phyloP scores from a whole-genome alignment of 768 basidiomycete genomes.

The Auriscalpium vulgare region DNA sequence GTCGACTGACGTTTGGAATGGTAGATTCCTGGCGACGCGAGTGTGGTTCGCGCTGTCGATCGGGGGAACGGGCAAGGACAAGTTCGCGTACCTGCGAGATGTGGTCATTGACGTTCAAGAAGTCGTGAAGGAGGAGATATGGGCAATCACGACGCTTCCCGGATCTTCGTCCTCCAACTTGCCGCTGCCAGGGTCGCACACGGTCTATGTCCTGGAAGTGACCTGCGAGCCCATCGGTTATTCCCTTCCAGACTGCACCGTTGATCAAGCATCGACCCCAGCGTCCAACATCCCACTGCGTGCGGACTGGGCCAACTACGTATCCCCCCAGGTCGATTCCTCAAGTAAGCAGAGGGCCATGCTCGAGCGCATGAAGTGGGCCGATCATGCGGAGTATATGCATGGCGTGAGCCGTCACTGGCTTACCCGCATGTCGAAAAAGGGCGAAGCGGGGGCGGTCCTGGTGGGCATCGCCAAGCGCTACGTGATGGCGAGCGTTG shows the following conservation, averaged over 20 bases:
- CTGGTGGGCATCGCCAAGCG: slow-evolving; percentile 48
- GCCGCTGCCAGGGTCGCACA: slow-evolving; percentile 19
- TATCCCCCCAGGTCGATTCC: slow-evolving; percentile 21
- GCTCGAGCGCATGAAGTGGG: slow-evolving; percentile 46
- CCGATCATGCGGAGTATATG: slow-evolving; percentile 64
- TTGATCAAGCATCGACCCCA: background rate
- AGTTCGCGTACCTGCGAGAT: slow-evolving; percentile 27
- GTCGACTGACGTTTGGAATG: background rate
- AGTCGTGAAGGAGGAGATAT: slow-evolving; percentile 49
- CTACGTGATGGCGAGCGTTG: slow-evolving; percentile 63
- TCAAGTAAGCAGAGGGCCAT: slow-evolving; percentile 16
- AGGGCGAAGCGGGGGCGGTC: slow-evolving; percentile 22
- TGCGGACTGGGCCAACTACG: slow-evolving; percentile 60
- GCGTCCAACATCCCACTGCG: slow-evolving; percentile 26
- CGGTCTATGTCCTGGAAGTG: slow-evolving; percentile 53
- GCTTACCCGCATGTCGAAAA: slow-evolving; percentile 35
- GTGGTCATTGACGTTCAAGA: slow-evolving; percentile 42
- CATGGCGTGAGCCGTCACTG: slow-evolving; percentile 62
- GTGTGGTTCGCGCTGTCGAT: slow-evolving; percentile 58
- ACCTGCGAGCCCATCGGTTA: slow-evolving; percentile 70
- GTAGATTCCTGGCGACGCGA: slow-evolving; percentile 55
- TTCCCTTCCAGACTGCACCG: slow-evolving; percentile 7
- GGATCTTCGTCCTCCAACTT: background rate
- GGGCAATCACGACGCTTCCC: slow-evolving; percentile 38
- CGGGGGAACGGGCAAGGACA: slow-evolving; percentile 23